Evolutionary conservation across 163 green algal species (phyloP), one percentile per base, ranked within the genome.

Genomic region (Prototheca wickerhamii): DNA sequence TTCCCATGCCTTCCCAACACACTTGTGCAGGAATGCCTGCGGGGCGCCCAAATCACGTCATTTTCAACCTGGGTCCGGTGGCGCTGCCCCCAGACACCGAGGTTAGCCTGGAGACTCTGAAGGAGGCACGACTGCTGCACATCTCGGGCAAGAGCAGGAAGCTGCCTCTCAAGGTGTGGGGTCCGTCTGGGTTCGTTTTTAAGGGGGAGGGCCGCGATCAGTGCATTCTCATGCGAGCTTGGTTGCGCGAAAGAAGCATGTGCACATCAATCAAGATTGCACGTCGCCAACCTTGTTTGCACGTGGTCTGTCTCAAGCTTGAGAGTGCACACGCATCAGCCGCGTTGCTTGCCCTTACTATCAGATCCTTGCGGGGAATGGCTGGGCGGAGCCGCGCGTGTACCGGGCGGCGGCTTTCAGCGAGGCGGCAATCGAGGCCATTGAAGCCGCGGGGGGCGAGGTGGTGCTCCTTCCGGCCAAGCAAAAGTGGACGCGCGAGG

Each of bases 101-200:
- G 58, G 87, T 99, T 2, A 85, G 71, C 23, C 69, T 98, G 61
- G 85, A 92, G 33, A 75, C 61, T 12, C 69, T 99, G 18, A 78
- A 89, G 68, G 81, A 81, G 31, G 92, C 90, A 76, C 61, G 81
- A 30, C 32, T 97, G 10, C 60, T 96, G 33, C 92, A 90, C 70
- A 57, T 91, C 23, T 87, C 72, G 52, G 93, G 93, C 37, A 65
- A 78, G 32, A 82, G 95, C 25, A 17, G 61, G 25, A 61, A 40
- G 62, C 84, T 98, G 66, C 90, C 88, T 1, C 82, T 98, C 52
- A 98, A 98, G 90, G 86, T 91, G 49, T 1, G 58, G 31, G 5
- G 20, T 12, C 4, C 15, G 33, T 8, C 56, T 52, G 33, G 60
- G 40, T 20, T 40, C 8, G 28, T 40, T 23, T 23, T 5, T n/a